Percentiles rank a stretch among this genome's conserved stretches.
phyloP scores from a whole-genome alignment of 345 rosid genomes.

The Isatis tinctoria region DNA sequence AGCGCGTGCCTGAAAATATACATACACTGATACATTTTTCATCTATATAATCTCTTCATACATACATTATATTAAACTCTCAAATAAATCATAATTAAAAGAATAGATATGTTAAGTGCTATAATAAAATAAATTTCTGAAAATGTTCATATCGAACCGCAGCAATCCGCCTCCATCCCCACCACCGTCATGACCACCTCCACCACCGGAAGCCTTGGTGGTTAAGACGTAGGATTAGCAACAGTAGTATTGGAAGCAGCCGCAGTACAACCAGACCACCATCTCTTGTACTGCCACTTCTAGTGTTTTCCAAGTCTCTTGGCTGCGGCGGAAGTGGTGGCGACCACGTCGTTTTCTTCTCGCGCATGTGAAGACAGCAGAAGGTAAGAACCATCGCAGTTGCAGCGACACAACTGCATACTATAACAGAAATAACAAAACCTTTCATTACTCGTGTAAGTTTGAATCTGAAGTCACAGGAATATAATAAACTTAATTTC shows the following conservation, averaged over 20 bases:
- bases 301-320: constrained; percentile 17
- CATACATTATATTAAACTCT: not conserved
- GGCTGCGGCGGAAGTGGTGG: not conserved
- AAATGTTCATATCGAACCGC: not conserved
- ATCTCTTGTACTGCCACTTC: constrained; percentile 3
- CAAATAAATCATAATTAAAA: not conserved
- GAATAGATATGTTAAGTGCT: not conserved
- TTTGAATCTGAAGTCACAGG: no score
- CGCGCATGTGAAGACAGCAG: not conserved
- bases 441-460: no score
- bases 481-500: no score
- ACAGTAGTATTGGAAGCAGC: no score
- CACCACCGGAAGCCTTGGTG: no score
- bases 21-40: not conserved
- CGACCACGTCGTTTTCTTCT: not conserved
- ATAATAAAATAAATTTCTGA: not conserved
- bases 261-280: constrained; percentile 15
- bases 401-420: constrained; percentile 6
- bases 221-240: no score
- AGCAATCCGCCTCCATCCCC: no score
- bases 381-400: not conserved
- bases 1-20: not conserved
- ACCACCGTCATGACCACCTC: no score
- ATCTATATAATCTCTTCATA: not conserved
- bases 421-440: constrained; percentile 16